These are phyloP conservation scores for Gymnopus androsaceus DNA, from an alignment of 1,284 basidiomycete species.

Conservation along the genomic window DNA sequence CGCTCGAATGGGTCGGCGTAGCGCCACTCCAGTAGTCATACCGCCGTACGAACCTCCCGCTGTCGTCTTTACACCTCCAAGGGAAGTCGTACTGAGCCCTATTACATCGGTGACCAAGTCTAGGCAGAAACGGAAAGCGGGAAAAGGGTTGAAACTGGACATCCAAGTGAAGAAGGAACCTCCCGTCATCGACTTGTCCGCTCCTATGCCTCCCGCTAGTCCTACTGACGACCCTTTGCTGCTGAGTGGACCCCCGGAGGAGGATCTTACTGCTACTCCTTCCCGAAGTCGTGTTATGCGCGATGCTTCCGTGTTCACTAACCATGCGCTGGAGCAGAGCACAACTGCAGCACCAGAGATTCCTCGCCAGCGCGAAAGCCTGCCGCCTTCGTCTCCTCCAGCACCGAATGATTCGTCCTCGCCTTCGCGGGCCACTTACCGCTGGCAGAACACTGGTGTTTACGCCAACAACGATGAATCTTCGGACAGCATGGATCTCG, in stretches of 20 bases:
- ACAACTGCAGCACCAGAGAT: too few relatives aligned
- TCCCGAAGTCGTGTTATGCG: conserved; percentile 1
- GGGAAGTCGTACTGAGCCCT: conserved; percentile 55
- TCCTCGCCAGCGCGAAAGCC: too few relatives aligned
- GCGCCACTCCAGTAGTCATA: conserved; percentile 45
- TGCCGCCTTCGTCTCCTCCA: conserved; percentile 23
- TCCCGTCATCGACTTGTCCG: conserved; percentile 53
- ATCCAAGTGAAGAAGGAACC: conserved; percentile 56
- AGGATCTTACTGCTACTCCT: conserved; percentile 3
- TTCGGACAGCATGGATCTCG: conserved; percentile 26
- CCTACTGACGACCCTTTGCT: conserved; percentile 74
- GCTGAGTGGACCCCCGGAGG: conserved; percentile 43
- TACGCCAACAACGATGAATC: conserved; percentile 6
- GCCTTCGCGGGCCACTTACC: conserved; percentile 9
- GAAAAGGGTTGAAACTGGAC: conserved; percentile 2
- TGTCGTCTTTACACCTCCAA: conserved; percentile 70
- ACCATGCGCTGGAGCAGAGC: too few relatives aligned
- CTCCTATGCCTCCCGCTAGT: conserved; percentile 64
- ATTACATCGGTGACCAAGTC: conserved; percentile 24
- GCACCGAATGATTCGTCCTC: conserved; percentile 19
- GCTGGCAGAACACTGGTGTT: neutral
- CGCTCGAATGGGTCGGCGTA: conserved; percentile 30
- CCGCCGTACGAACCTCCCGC: conserved; percentile 64
- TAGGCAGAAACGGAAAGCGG: conserved; percentile 5
- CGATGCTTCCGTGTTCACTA: conserved; percentile 6